These are phyloP conservation scores for Gleditsia sinensis DNA, from an alignment of 306 rosid genomes.

Conservation along the genomic window DNA sequence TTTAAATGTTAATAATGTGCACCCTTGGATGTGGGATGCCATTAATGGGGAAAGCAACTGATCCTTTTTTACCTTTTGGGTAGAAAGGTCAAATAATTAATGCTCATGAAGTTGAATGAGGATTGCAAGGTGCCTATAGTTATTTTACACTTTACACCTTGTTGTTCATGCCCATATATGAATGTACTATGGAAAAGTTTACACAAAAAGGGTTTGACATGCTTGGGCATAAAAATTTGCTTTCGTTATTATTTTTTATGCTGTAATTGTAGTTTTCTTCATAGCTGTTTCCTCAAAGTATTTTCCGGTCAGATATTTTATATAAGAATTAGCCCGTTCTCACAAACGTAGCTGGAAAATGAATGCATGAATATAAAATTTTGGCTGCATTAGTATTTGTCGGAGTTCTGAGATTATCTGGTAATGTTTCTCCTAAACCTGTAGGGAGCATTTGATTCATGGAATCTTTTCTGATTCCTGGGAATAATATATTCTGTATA, in stretches of 20 bases:
- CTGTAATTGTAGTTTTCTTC: background rate
- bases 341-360: background rate
- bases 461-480: no score
- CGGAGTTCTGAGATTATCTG: background rate
- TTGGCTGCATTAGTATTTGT: background rate
- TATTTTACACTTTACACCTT: background rate
- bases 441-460: no score
- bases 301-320: background rate
- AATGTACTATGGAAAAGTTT: background rate
- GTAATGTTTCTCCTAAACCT: background rate
- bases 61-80: background rate
- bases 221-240: background rate
- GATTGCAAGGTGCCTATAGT: background rate
- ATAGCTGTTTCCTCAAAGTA: background rate
- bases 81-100: background rate
- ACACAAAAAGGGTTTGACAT: no score
- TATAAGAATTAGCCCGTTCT: background rate
- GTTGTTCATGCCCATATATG: background rate
- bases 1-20: background rate
- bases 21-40: background rate
- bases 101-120: background rate
- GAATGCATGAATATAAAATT: background rate
- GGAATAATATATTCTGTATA: no score
- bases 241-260: background rate
- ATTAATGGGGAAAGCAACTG: background rate